Conservation (phyloP, 1,139 yeast genomes). For the Geotrichum bryndzae region DNA sequence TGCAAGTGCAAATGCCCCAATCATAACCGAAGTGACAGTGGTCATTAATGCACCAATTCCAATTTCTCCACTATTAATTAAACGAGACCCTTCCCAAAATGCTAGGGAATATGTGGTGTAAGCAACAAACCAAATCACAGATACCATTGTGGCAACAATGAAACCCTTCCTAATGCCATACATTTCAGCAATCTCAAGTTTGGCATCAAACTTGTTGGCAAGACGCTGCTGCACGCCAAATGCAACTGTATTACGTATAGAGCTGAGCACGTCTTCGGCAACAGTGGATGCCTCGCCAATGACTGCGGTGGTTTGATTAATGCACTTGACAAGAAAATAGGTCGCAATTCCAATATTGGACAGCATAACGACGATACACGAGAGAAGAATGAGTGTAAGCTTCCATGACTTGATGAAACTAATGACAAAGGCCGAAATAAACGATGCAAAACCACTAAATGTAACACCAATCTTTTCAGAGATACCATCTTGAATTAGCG, state of each 20-base stretch:
- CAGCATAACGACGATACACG: constrained; percentile 35
- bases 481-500: constrained; percentile 41
- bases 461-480: constrained; percentile 42
- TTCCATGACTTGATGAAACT: constrained; percentile 40
- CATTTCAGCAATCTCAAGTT: constrained; percentile 23
- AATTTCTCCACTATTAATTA: constrained; percentile 34
- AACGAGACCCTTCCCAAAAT: constrained; percentile 42
- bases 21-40: constrained; percentile 38
- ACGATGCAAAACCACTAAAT: constrained; percentile 36
- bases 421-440: constrained; percentile 39
- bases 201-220: constrained; percentile 30
- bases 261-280: constrained; percentile 42
- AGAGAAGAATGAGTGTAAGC: constrained; percentile 36
- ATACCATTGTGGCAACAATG: constrained; percentile 32
- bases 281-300: constrained; percentile 38
- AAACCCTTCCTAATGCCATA: constrained; percentile 23
- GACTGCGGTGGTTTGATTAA: constrained; percentile 29
- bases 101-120: constrained; percentile 40
- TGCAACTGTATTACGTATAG: constrained; percentile 41
- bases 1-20: constrained; percentile 41
- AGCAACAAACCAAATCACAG: constrained; percentile 34
- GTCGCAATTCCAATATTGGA: constrained; percentile 30
- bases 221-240: constrained; percentile 41
- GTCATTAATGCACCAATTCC: constrained; percentile 35
- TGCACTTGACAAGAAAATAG: constrained; percentile 34